Conservation (phyloP, 441 rosid genomes). For the Gossypium davidsonii region DNA sequence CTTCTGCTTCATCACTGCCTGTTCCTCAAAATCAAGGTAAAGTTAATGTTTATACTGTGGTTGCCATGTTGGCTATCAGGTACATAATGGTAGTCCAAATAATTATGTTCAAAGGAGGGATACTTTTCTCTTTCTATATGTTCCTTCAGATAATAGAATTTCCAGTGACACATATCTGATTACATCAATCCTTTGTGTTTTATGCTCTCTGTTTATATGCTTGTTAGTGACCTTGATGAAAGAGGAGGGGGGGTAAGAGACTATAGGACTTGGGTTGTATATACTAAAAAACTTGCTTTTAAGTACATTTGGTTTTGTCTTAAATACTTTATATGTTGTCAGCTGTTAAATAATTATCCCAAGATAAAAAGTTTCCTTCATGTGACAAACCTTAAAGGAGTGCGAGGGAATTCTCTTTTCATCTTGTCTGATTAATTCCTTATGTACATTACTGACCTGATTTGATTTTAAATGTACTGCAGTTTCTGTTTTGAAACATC, state of each 20-base stretch:
- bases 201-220: neutral
- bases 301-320: neutral
- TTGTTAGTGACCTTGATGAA: neutral
- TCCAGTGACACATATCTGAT: neutral
- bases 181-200: neutral
- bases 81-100: neutral
- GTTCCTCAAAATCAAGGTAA: constrained; percentile 43
- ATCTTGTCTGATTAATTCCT: neutral
- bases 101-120: neutral
- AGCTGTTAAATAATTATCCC: neutral
- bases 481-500: constrained; percentile 29
- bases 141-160: neutral
- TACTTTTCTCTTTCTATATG: neutral
- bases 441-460: neutral
- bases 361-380: neutral
- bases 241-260: neutral
- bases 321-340: neutral
- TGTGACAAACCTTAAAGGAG: neutral
- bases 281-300: neutral
- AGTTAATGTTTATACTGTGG: neutral
- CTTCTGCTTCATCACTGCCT: constrained; percentile 42
- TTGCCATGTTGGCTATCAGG: neutral
- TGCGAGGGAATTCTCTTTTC: neutral
- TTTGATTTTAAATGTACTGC: constrained; percentile 10
- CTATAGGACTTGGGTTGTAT: neutral